Conservation (phyloP, 352 stramenopile species). For the Phytophthora hibernalis region DNA sequence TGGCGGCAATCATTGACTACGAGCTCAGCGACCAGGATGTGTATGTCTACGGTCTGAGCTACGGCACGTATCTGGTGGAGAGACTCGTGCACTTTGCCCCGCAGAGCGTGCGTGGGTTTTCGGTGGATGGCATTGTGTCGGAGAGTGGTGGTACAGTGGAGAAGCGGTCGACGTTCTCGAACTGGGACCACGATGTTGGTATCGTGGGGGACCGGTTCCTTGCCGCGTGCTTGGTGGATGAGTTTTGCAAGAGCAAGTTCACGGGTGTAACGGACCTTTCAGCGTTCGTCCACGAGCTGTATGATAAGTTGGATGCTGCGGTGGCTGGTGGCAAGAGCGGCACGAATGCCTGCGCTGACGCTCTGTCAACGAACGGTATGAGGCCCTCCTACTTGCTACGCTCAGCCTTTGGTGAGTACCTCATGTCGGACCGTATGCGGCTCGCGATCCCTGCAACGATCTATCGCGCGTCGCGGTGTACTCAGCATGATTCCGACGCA, state of each 20-base stretch:
- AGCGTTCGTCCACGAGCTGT: slow-evolving; percentile 59
- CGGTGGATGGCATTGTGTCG: slow-evolving; percentile 74
- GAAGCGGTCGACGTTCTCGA: slow-evolving; percentile 75
- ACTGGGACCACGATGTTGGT: slow-evolving; percentile 81
- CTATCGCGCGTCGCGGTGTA: slow-evolving; percentile 57
- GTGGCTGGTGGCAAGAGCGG: slow-evolving; percentile 43
- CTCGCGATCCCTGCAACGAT: slow-evolving; percentile 63
- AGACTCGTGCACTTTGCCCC: slow-evolving; percentile 65
- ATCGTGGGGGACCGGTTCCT: slow-evolving; percentile 68
- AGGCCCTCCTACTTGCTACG: slow-evolving; percentile 79
- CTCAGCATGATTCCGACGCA: slow-evolving; percentile 41
- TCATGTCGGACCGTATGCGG: slow-evolving; percentile 54
- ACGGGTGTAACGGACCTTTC: slow-evolving; percentile 54
- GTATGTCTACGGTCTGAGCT: slow-evolving; percentile 80
- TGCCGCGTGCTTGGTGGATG: slow-evolving; percentile 55
- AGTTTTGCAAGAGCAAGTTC: slow-evolving; percentile 75
- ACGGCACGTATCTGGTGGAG: slow-evolving; percentile 78
- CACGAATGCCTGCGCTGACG: slow-evolving; percentile 58
- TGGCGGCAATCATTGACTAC: slow-evolving; percentile 60
- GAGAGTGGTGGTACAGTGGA: slow-evolving; percentile 59
- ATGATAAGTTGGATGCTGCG: slow-evolving; percentile 57
- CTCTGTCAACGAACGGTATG: slow-evolving; percentile 42
- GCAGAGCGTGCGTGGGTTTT: slow-evolving; percentile 53
- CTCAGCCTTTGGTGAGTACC: slow-evolving; percentile 62
- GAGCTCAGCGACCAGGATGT: slow-evolving; percentile 60